phyloP scores from a whole-genome alignment of 2,329 filamentous ascomycete genomes.

The Paracorniculantispora psalliotae region DNA sequence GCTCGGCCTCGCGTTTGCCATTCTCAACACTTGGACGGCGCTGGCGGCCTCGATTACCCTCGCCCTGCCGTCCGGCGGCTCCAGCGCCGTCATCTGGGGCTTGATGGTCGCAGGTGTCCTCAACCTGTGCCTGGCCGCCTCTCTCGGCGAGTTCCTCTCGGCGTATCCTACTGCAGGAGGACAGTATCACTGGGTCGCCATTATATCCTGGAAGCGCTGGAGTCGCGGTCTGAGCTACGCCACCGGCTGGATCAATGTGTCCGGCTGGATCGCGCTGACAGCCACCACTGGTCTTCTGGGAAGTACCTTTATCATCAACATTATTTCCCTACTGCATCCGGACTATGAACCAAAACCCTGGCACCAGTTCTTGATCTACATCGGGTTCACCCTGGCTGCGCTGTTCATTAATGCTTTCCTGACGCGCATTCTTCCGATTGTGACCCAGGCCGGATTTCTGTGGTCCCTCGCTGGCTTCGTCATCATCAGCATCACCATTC shows the following conservation, averaged over 20 bases:
- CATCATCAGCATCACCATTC: conserved; percentile 63
- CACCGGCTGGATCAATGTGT: conserved; percentile 68
- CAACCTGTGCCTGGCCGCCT: conserved; percentile 64
- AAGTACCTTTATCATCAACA: conserved; percentile 60
- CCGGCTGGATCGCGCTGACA: conserved; percentile 66
- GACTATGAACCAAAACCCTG: conserved; percentile 54
- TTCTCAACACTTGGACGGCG: conserved; percentile 47
- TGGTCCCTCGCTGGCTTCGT: conserved; percentile 67
- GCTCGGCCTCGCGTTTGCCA: conserved; percentile 44
- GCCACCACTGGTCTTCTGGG: conserved; percentile 65
- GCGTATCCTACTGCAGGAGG: conserved; percentile 57
- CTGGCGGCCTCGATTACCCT: conserved; percentile 42
- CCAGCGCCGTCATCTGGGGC: conserved; percentile 69
- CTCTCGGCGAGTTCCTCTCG: conserved; percentile 66
- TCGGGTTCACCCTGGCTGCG: conserved; percentile 56
- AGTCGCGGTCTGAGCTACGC: conserved; percentile 62
- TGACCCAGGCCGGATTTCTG: conserved; percentile 65
- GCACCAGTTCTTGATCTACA: conserved; percentile 71
- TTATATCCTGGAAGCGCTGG: conserved; percentile 55
- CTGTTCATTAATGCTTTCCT: conserved; percentile 62
- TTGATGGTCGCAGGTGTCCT: conserved; percentile 57
- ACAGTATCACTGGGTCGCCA: conserved; percentile 69
- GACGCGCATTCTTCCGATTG: conserved; percentile 49
- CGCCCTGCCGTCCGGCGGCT: conserved; percentile 64
- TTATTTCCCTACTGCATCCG: conserved; percentile 57